Evolutionary conservation across 331 rosid species (phyloP), one percentile per base, ranked within the genome.

Genomic region (Telfairia occidentalis): DNA sequence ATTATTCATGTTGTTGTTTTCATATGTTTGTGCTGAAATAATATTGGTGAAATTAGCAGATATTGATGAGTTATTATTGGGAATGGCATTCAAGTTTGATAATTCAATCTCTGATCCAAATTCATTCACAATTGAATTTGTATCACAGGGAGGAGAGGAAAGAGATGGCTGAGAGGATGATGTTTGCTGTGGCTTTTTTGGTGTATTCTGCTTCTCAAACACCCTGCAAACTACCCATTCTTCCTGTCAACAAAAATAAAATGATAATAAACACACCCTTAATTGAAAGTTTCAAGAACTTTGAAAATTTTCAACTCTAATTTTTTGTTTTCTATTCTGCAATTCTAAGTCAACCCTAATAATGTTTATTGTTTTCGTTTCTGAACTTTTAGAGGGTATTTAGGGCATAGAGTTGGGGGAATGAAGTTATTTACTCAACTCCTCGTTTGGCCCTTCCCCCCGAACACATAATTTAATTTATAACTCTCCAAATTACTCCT

Each of bases 191-290:
- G 90, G 87, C 53, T 81, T 92, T 58, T 86, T 95, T 29, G 72
- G 61, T 46, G 90, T 78, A 37, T 48, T 23, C 67, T 84, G 87
- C 82, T 91, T 94, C n/a, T 94, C 88, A 84, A 94, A 94, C 57
- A 94, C 87, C 90, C 98, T 90, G 37, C 97, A 95, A 76, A 95
- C 89, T 85, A 90, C 99, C 99, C 99, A 95, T 74, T 92, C 97
- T 46, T 95, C 96, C 99, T 95, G 83, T 0, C 3, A 28, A 59
- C 38, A 54, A 1, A 23, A 21, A 15, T 0, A 26, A 37, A 15
- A 15, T n/a, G n/a, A n/a, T n/a, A n/a, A n/a, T 2, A 57, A 57
- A 82, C 29, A 26, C 55, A 40, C 30, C 21, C 37, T 60, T 26
- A 7, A 11, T 10, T 34, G 18, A 15, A 26, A 2, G 8, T 61